These are phyloP conservation scores for Annulohypoxylon moriforme DNA, from an alignment of 495 filamentous ascomycete species.

Conservation along the genomic window DNA sequence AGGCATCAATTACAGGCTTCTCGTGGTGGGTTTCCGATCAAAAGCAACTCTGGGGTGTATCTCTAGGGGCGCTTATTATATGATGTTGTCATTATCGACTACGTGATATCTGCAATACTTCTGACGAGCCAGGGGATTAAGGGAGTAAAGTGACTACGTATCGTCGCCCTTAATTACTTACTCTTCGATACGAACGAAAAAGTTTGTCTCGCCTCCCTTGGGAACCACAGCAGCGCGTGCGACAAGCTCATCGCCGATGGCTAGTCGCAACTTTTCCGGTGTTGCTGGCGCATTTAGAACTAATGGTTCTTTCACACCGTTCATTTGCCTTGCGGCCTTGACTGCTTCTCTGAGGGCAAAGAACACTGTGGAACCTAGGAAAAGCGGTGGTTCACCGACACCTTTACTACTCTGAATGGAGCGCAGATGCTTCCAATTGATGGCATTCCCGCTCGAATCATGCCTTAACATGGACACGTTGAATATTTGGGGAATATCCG, in stretches of 20 bases:
- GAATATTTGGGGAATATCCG: conserved; percentile 86
- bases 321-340: conserved; percentile 71
- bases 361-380: conserved; percentile 84
- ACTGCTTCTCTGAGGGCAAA: conserved; percentile 81
- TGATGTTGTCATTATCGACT: too few relatives aligned
- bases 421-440: conserved; percentile 84
- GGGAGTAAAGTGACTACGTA: too few relatives aligned
- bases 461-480: conserved; percentile 77
- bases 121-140: not conserved
- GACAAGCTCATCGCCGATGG: conserved; percentile 78
- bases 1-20: too few relatives aligned
- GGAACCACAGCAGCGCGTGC: conserved; percentile 71
- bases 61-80: too few relatives aligned
- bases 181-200: conserved; percentile 62
- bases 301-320: conserved; percentile 63
- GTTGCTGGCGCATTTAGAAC: conserved; percentile 72
- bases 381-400: conserved; percentile 83
- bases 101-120: not conserved
- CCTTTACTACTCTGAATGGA: conserved; percentile 83
- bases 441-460: conserved; percentile 66
- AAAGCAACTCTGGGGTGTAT: too few relatives aligned
- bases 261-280: conserved; percentile 77
- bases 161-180: conserved; percentile 1
- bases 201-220: conserved; percentile 81
- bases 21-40: too few relatives aligned